Base-by-base conservation (phyloP, 2,329 filamentous ascomycete genomes). In the Beauveria medogensis region DNA sequence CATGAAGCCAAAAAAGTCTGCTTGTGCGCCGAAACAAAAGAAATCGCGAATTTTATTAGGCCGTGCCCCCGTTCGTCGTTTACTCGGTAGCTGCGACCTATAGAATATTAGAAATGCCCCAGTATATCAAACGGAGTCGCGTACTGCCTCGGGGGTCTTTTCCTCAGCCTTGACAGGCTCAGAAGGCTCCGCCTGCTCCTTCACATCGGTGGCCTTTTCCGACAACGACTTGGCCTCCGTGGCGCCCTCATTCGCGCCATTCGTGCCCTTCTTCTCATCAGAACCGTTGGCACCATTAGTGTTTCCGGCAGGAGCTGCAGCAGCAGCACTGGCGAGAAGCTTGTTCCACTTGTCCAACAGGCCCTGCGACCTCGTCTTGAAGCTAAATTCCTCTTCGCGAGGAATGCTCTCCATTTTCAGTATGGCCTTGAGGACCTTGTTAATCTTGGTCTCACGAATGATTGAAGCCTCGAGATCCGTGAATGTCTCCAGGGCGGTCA, bases 351-450 rank as follows among this genome's bases (percentile, higher is more conserved):
- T 89, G 65, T 88, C 86, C n/a, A 97, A 79, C 53, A 99, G 81
- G 6, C 82, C 80, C 65, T 89, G 82, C 41, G 91, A 92, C 56
- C 94, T 88, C 65, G 86, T 80, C 78, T 94, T 95, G 83, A 99
- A 97, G 60, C 89, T 78, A 74, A 88, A 95, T 66, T 96, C 90
- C 41, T 92, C 90, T 65, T 99, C 94, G 63, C 87, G 88, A 5
- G 92, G 92, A 67, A 99, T 96, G 3, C 82, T 82, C 48, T 87
- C 83, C 9, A 99, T 80, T 78, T 96, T 97, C 69, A 97, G 79
- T 66, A 99, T 94, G 5, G 89, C 92, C 78, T 95, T 96, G 61
- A 99, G 82, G 12, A 99, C 93, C 78, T 99, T 99, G 84, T 97
- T 93, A 75, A 99, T 97, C 82, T 97, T 99, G 64, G 94, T 99